Evolutionary conservation across 1,284 basidiomycete genomes (phyloP).

Genomic region (Moniliophthora roreri): DNA sequence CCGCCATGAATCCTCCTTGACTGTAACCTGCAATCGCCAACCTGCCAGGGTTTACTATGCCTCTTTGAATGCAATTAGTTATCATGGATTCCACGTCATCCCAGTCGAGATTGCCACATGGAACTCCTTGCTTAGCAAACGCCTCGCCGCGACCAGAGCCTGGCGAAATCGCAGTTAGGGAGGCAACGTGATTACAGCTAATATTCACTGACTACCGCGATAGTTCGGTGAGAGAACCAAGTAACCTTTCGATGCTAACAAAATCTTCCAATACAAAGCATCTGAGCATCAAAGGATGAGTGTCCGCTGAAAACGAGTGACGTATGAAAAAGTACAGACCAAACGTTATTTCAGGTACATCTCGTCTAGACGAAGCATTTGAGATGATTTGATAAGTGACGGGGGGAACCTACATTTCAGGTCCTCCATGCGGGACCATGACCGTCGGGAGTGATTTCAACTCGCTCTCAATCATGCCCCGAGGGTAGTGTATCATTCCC

Average conservation of each 20-base stretch:
- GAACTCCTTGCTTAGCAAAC: constrained; percentile 12
- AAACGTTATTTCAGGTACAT: too few species aligned
- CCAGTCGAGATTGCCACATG: constrained; percentile 15
- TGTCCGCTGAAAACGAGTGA: too few species aligned
- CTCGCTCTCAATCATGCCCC: too few species aligned
- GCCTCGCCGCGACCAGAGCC: constrained; percentile 9
- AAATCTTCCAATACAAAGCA: background rate
- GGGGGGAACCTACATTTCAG: too few species aligned
- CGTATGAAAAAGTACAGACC: too few species aligned
- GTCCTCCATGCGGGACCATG: too few species aligned
- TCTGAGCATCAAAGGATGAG: too few species aligned
- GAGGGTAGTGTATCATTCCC: too few species aligned
- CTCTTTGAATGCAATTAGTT: constrained; percentile 10
- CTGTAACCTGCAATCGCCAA: constrained; percentile 20
- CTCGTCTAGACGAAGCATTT: too few species aligned
- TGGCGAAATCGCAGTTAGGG: background rate
- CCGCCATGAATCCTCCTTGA: constrained; percentile 17
- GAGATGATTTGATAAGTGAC: too few species aligned
- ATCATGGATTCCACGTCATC: constrained; percentile 18
- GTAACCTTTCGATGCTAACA: constrained; percentile 7
- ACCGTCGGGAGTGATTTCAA: too few species aligned
- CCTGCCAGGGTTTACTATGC: constrained; percentile 9
- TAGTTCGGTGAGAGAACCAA: constrained; percentile 19
- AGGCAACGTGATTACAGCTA: background rate
- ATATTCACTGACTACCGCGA: constrained; percentile 14